Evolutionary conservation across 257 asterid genomes (phyloP).

Genomic region (Solanum etuberosum): DNA sequence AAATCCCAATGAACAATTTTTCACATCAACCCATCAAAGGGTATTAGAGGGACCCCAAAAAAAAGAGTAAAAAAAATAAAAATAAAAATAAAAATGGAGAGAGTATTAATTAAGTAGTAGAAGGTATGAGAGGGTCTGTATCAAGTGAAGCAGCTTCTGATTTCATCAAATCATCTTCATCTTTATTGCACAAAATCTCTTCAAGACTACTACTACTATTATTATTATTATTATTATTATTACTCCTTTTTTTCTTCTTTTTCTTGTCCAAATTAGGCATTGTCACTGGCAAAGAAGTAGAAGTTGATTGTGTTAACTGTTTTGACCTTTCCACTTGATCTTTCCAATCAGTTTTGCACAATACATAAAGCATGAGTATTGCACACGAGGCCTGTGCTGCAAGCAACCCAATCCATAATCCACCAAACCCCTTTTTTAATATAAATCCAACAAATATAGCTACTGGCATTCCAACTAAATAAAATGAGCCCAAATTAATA

Average conservation of each 20-base stretch:
- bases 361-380: slow-evolving; percentile 44
- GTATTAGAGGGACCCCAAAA: neutral
- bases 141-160: slow-evolving; percentile 28
- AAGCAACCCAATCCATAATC: slow-evolving; percentile 81
- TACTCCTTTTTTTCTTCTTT: neutral
- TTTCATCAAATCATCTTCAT: slow-evolving; percentile 26
- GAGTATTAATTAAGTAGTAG: neutral
- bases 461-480: slow-evolving; percentile 91
- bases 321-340: slow-evolving; percentile 61
- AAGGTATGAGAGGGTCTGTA: slow-evolving; percentile 45
- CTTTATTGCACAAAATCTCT: slow-evolving; percentile 36
- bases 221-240: neutral
- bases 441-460: slow-evolving; percentile 65
- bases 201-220: too few relatives aligned
- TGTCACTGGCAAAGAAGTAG: slow-evolving; percentile 19
- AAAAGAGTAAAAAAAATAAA: neutral
- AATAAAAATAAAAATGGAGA: neutral
- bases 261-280: neutral
- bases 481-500: slow-evolving; percentile 78
- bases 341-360: slow-evolving; percentile 60
- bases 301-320: slow-evolving; percentile 26
- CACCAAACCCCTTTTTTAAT: slow-evolving; percentile 63
- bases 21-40: slow-evolving; percentile 15
- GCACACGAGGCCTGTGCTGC: slow-evolving; percentile 96
- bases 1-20: slow-evolving; percentile 18